Evolutionary conservation across 2,329 filamentous ascomycete genomes (phyloP).

Genomic region (Penicillium sp.): DNA sequence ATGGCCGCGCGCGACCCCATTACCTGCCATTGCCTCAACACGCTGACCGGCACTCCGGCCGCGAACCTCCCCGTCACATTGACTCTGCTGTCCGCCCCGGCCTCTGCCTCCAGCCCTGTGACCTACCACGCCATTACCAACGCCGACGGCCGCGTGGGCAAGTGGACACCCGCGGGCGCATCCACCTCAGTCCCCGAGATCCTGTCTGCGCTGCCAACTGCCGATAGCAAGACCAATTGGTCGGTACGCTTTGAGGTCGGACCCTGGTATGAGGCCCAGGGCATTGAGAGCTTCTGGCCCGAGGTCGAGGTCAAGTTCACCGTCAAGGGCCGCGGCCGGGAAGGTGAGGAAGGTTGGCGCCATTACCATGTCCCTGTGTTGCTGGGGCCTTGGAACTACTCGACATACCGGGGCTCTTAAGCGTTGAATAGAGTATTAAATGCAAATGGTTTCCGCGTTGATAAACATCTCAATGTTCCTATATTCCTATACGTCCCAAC

Average conservation of each 20-base stretch:
- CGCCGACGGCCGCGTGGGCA: constrained; percentile 51
- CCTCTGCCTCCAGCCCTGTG: constrained; percentile 29
- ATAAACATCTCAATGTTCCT: too few relatives aligned
- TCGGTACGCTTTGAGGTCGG: constrained; percentile 51
- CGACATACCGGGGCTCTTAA: constrained; percentile 55
- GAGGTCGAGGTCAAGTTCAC: constrained; percentile 56
- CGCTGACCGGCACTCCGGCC: constrained; percentile 49
- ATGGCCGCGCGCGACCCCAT: constrained; percentile 51
- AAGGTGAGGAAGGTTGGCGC: constrained; percentile 48
- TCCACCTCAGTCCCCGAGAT: constrained; percentile 31
- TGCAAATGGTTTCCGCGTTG: neutral
- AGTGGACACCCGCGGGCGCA: constrained; percentile 40
- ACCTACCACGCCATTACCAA: constrained; percentile 48
- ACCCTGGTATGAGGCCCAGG: constrained; percentile 51
- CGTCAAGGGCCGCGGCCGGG: constrained; percentile 47
- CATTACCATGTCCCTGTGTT: constrained; percentile 58
- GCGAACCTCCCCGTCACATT: constrained; percentile 54
- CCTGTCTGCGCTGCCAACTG: constrained; percentile 38
- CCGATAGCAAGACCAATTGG: constrained; percentile 50
- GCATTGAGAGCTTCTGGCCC: constrained; percentile 56
- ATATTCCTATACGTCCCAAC: too few relatives aligned
- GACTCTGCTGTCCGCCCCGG: constrained; percentile 61
- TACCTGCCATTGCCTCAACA: constrained; percentile 57
- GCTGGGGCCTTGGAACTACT: constrained; percentile 56
- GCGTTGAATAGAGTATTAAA: neutral